Base-by-base conservation (phyloP, 495 filamentous ascomycete genomes). In the Halenospora varia region DNA sequence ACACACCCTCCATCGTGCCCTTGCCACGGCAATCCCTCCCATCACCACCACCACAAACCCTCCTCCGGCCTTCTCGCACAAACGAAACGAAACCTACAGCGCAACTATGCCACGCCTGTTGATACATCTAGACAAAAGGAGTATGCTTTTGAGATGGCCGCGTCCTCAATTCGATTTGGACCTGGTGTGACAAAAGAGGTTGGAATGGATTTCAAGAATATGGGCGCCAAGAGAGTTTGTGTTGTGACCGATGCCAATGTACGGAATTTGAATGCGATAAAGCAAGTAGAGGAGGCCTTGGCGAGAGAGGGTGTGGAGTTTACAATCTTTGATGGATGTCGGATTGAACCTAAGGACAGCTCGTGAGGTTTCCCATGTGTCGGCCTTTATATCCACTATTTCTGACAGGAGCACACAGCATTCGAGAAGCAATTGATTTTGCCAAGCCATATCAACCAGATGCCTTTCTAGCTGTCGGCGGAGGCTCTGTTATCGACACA, bases 141-240 rank as follows among this genome's bases (percentile, higher is more conserved):
- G 66, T 97, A 97, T 75, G 94, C 94, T 35, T 98, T 98, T 67
- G 93, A 98, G 72, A 96, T 98, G 92, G 94, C 88, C 1, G 89
- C 94, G 3, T 94, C 90, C 0, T 89, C 84, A 44, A 96, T 98
- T 66, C 87, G 95, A 15, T 98, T 96, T 64, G 94, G 94, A 0
- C 88, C 89, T 0, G 94, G 94, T 2, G 86, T 84, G n/a, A 98
- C 94, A 13, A 86, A 88, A 69, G 94, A 98, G 72, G 92, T 97
- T n/a, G 94, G 94, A 58, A 98, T 98, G 94, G 94, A 98, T 71
- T 86, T 98, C 64, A 82, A 82, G 72, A 98, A 97, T 68, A 82
- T 98, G 81, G 86, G 87, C 15, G 82, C 86, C 1, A 89, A 89
- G 73, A 83, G 84, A 25, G 92, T 98, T 35, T 88, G 89, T 66